Conservation (phyloP, 2,329 filamentous ascomycete genomes). For the Purpureocillium lavendulum region DNA sequence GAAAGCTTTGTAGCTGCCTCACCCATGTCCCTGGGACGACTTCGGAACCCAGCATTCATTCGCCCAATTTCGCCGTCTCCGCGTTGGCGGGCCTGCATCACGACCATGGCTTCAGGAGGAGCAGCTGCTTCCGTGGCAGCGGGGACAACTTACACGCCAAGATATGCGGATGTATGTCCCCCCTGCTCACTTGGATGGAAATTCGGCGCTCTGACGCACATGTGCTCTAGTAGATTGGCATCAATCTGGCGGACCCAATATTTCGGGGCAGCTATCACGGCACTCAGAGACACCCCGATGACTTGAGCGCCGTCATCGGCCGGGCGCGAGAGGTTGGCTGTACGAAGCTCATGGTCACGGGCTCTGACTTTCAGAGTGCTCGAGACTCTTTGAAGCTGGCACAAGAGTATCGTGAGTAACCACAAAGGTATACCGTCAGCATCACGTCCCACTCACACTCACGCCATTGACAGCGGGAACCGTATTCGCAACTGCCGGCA, state of each 20-base stretch:
- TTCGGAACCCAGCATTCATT: neutral
- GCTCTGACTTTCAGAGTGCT: conserved; percentile 76
- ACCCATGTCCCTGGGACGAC: too few relatives aligned
- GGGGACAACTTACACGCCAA: conserved; percentile 25
- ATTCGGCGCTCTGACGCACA: conserved; percentile 3
- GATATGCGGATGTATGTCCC: conserved; percentile 53
- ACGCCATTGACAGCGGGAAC: conserved; percentile 49
- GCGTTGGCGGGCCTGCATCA: neutral
- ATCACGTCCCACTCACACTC: conserved; percentile 2
- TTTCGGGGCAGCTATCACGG: conserved; percentile 81
- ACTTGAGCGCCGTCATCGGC: conserved; percentile 68
- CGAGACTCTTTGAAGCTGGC: conserved; percentile 66
- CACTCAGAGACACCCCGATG: conserved; percentile 64
- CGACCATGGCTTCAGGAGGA: too few relatives aligned
- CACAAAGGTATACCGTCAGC: too few relatives aligned
- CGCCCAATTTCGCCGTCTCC: neutral
- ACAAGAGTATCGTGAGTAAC: conserved; percentile 59
- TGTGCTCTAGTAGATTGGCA: conserved; percentile 58
- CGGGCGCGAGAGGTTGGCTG: conserved; percentile 74
- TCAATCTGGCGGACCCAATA: conserved; percentile 91
- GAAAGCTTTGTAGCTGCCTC: too few relatives aligned
- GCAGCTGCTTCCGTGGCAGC: too few relatives aligned
- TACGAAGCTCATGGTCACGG: conserved; percentile 85
- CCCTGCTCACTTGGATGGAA: neutral
- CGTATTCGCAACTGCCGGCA: conserved; percentile 85